Conservation (phyloP, 164 flowering plant species). For the Berberis vulgaris region DNA sequence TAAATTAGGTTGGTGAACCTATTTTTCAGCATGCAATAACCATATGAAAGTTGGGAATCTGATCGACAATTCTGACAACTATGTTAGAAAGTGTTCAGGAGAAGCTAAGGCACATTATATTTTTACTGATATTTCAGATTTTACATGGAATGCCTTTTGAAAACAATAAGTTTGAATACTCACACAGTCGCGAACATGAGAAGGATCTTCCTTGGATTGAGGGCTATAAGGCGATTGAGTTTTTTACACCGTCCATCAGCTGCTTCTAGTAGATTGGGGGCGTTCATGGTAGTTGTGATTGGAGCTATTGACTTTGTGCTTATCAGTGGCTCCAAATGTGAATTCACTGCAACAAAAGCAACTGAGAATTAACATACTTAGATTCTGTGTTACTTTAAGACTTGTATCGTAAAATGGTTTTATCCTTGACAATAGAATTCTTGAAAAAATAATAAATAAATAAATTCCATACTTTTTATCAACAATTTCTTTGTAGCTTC, state of each 20-base stretch:
- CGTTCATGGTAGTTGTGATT: slow-evolving; percentile 9
- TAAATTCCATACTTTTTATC: slow-evolving; percentile 13
- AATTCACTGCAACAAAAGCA: slow-evolving; percentile 16
- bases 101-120: not conserved
- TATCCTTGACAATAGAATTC: no score
- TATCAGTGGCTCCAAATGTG: slow-evolving; percentile 22
- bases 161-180: slow-evolving; percentile 3
- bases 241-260: slow-evolving; percentile 21
- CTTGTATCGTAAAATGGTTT: no score
- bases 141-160: not conserved
- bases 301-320: slow-evolving; percentile 16
- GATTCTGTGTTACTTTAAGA: no score
- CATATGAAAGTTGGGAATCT: not conserved
- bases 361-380: no score
- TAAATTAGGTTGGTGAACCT: not conserved
- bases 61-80: not conserved
- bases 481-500: slow-evolving; percentile 18
- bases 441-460: no score
- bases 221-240: slow-evolving; percentile 17
- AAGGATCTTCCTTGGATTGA: slow-evolving; percentile 30
- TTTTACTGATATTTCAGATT: not conserved
- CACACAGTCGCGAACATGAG: slow-evolving; percentile 30
- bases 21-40: not conserved
- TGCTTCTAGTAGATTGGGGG: slow-evolving; percentile 8
- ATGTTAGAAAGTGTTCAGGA: not conserved